Evolutionary conservation across 352 stramenopile species (phyloP).

Genomic region (Phytophthora capsici): DNA sequence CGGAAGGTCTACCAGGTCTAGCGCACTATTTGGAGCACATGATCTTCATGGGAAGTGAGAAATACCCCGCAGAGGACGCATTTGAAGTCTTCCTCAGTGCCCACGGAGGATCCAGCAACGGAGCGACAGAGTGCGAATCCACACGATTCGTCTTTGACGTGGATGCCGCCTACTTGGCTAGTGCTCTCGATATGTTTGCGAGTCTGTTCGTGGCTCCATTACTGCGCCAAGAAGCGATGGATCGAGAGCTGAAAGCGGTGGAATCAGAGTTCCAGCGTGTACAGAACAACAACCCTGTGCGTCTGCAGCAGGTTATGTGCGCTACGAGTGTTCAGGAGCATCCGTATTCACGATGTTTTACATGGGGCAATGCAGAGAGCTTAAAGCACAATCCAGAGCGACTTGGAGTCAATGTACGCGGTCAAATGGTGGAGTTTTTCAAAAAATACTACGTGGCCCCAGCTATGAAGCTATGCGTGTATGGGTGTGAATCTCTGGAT

Average conservation of each 20-base stretch:
- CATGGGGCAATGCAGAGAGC: constrained; percentile 78
- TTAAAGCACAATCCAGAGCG: constrained; percentile 47
- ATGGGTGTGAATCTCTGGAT: constrained; percentile 65
- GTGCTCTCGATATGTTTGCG: constrained; percentile 90
- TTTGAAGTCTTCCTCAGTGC: constrained; percentile 89
- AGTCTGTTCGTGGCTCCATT: constrained; percentile 92
- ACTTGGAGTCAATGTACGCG: constrained; percentile 54
- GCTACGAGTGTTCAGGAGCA: constrained; percentile 54
- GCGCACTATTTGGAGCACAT: constrained; percentile 94
- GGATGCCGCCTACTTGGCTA: constrained; percentile 44
- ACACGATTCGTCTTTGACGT: constrained; percentile 94
- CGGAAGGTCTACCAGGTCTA: constrained; percentile 58
- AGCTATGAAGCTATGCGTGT: constrained; percentile 79
- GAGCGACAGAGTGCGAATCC: constrained; percentile 89
- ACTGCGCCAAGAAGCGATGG: constrained; percentile 74
- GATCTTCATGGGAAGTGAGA: constrained; percentile 93
- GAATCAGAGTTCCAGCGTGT: constrained; percentile 87
- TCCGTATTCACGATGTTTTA: constrained; percentile 72
- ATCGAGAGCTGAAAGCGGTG: constrained; percentile 79
- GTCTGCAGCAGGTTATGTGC: constrained; percentile 78
- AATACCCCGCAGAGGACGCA: constrained; percentile 92
- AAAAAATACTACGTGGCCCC: constrained; percentile 59
- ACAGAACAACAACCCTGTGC: constrained; percentile 65
- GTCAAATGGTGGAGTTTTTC: constrained; percentile 67
- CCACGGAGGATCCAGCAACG: constrained; percentile 91